These are phyloP conservation scores for Bretschneidera sinensis DNA, from an alignment of 345 rosid species.

Conservation along the genomic window DNA sequence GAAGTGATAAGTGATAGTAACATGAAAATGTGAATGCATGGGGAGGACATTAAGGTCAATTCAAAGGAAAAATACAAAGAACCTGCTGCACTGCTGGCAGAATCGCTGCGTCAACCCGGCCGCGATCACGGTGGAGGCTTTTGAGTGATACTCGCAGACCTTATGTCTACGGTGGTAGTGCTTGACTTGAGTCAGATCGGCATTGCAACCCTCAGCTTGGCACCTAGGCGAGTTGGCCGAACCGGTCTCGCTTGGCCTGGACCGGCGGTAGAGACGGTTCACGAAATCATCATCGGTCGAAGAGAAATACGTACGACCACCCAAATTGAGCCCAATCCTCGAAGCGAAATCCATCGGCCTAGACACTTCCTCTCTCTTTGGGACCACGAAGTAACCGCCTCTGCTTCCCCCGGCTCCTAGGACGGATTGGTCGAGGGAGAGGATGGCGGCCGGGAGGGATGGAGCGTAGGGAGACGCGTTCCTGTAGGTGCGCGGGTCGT, in stretches of 20 bases:
- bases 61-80: conserved; percentile 10
- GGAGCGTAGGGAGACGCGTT: conserved; percentile 31
- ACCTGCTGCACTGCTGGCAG: conserved; percentile 99
- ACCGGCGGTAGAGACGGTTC: conserved; percentile 76
- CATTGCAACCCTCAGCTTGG: conserved; percentile 97
- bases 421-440: conserved; percentile 39
- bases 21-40: conserved; percentile 1
- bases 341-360: conserved; percentile 46
- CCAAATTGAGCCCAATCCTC: conserved; percentile 81
- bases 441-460: conserved; percentile 32
- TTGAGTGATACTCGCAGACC: conserved; percentile 96
- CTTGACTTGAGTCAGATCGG: conserved; percentile 84
- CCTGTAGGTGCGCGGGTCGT: conserved; percentile 50
- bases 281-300: conserved; percentile 89
- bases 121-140: conserved; percentile 80
- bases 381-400: conserved; percentile 45
- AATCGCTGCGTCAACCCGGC: conserved; percentile 94
- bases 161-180: conserved; percentile 98
- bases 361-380: conserved; percentile 66
- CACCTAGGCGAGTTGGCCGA: conserved; percentile 62
- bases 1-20: neutral
- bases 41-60: conserved; percentile 27
- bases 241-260: conserved; percentile 55
- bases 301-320: conserved; percentile 90
- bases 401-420: conserved; percentile 18